Evolutionary conservation across 78 protist species (phyloP), one percentile per base, ranked within the genome.

Genomic region (Cavenderia fasciculata): DNA sequence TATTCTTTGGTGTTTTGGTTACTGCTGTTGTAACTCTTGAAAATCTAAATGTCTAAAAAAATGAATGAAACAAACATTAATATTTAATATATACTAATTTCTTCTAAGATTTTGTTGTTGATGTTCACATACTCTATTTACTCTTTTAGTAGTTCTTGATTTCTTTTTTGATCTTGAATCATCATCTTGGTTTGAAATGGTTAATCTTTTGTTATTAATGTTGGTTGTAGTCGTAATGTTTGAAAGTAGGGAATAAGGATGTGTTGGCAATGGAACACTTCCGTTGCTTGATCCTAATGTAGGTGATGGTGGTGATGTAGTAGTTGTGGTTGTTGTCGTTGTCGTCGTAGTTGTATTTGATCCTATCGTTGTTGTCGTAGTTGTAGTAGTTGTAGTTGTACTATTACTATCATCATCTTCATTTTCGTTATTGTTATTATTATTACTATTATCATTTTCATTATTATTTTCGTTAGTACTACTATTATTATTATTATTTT

Each of bases 31-130:
- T 72, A 23, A 82, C 29, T 41, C 90, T 54, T 4, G 52, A 29
- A 31, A 82, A 82, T 82, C 90, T 82, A 57, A 82, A 82, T 68
- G 69, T 54, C 72, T 63, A 40, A 27, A 21, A 27, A 21, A 52
- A 52, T 19, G 4, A 21, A 52, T 52, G 11, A 52, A 3, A 19
- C 21, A 19, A 52, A 21, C 10, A 52, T 12, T 21, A 12, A 21
- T 12, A 21, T 3, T 10, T 19, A 52, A 52, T 52, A 52, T 52
- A n/a, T n/a, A n/a, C n/a, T n/a, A n/a, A n/a, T n/a, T n/a, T n/a
- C n/a, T 52, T 12, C 4, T 52, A 52, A 21, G 4, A 21, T 52
- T 21, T 21, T 52, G 4, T 21, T 52, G 59, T 52, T 52, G 10
- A 12, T 52, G 14, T 52, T 52, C 12, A 18, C 14, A 11, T 52